These are phyloP conservation scores for Pleoardoris graminearum DNA, from an alignment of 2,329 filamentous ascomycete genomes.

Conservation along the genomic window DNA sequence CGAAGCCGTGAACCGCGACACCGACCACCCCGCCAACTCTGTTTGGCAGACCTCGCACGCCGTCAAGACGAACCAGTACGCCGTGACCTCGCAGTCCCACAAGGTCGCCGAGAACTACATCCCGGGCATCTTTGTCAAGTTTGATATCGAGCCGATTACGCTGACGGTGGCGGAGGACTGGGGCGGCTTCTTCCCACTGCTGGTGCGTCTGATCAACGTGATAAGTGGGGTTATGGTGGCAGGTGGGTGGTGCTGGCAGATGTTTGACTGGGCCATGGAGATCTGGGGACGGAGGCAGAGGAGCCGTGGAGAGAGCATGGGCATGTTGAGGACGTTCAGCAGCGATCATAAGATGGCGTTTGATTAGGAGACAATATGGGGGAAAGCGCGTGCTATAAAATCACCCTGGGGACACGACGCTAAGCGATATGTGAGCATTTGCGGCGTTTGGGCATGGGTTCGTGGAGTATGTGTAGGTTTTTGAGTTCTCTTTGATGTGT, in stretches of 20 bases:
- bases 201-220: slow-evolving; percentile 87
- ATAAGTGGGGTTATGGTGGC: slow-evolving; percentile 89
- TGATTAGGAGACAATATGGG: slow-evolving; percentile 13
- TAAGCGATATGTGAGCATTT: slow-evolving; percentile 3
- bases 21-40: slow-evolving; percentile 42
- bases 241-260: slow-evolving; percentile 88
- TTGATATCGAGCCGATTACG: slow-evolving; percentile 95
- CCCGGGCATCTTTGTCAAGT: slow-evolving; percentile 96
- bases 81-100: slow-evolving; percentile 85
- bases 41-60: slow-evolving; percentile 53
- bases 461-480: slow-evolving; percentile 2
- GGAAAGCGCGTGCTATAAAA: too few species aligned
- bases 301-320: slow-evolving; percentile 49
- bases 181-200: slow-evolving; percentile 71
- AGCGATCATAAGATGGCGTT: slow-evolving; percentile 24
- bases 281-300: slow-evolving; percentile 49
- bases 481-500: neutral
- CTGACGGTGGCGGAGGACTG: slow-evolving; percentile 83
- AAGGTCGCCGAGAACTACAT: slow-evolving; percentile 69
- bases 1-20: slow-evolving; percentile 41
- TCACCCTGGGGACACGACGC: too few species aligned
- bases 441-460: slow-evolving; percentile 9
- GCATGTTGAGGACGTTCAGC: slow-evolving; percentile 48
- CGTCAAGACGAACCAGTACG: slow-evolving; percentile 96
- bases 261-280: slow-evolving; percentile 73